phyloP scores from a whole-genome alignment of 495 filamentous ascomycete genomes.

The Aspergillus coremiiformis region DNA sequence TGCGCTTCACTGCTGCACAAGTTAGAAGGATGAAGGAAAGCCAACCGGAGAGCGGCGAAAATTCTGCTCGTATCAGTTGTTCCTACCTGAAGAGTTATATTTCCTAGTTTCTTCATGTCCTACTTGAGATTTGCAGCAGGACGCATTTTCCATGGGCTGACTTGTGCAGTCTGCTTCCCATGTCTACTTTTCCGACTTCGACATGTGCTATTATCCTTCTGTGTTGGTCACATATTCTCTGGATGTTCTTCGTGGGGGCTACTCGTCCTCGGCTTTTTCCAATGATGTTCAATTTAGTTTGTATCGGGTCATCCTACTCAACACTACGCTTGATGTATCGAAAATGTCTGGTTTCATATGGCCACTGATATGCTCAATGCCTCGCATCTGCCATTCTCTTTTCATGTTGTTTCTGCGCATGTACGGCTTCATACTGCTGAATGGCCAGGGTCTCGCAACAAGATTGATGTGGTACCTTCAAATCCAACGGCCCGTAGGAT shows the following conservation, averaged over 20 bases:
- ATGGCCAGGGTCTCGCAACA: not conserved
- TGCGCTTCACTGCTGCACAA: not conserved
- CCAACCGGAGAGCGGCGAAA: not conserved
- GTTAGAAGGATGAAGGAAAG: not conserved
- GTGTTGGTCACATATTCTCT: conserved; percentile 8
- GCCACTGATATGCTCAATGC: not conserved
- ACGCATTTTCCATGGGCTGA: not conserved
- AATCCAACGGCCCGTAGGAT: not conserved
- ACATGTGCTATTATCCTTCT: conserved; percentile 8
- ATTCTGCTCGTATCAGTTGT: not conserved
- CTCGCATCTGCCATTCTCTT: not conserved
- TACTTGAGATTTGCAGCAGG: not conserved
- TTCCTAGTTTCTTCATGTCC: not conserved
- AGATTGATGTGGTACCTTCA: not conserved
- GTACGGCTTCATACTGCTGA: not conserved
- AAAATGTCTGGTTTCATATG: not conserved
- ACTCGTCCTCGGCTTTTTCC: not conserved
- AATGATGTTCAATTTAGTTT: no score
- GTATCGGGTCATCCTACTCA: not conserved
- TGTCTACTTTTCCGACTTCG: conserved; percentile 2
- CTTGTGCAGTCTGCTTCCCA: conserved; percentile 1
- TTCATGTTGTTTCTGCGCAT: not conserved
- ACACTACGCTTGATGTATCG: not conserved
- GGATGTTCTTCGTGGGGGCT: not conserved
- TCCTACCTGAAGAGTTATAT: not conserved